phyloP scores from a whole-genome alignment of 257 asterid species.

The Gynochthodes officinalis region DNA sequence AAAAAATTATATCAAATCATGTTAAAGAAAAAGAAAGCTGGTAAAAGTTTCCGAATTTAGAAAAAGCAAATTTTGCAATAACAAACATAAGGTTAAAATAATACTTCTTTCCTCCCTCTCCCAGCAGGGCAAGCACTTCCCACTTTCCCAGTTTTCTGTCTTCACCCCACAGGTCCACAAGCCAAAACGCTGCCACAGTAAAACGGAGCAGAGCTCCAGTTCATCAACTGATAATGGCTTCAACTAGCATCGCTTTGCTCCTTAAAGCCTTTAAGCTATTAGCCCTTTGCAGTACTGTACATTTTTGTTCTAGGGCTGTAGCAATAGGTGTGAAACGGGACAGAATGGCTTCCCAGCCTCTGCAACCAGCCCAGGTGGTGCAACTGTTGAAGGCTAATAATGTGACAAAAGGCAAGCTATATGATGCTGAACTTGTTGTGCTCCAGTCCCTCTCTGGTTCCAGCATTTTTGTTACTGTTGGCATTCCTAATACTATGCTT shows the following conservation, averaged over 20 bases:
- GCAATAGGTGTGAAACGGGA: constrained; percentile 89
- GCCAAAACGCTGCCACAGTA: constrained; percentile 7
- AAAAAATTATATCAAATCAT: too few species aligned
- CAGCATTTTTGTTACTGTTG: constrained; percentile 57
- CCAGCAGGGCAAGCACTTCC: neutral
- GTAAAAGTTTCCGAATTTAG: too few species aligned
- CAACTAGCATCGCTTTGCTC: constrained; percentile 9
- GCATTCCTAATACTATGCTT: constrained; percentile 80
- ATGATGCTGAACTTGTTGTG: constrained; percentile 61
- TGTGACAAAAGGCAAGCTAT: constrained; percentile 60
- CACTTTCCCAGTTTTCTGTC: too few species aligned
- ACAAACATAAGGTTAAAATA: too few species aligned
- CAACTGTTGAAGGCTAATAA: constrained; percentile 65
- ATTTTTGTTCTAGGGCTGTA: constrained; percentile 18
- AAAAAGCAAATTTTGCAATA: too few species aligned
- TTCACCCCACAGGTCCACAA: neutral
- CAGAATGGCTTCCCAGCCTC: constrained; percentile 68
- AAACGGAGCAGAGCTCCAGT: neutral
- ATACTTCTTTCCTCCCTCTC: neutral
- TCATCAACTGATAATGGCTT: constrained; percentile 26
- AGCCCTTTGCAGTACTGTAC: constrained; percentile 4
- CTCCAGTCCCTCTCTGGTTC: constrained; percentile 66
- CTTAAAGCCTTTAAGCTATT: constrained; percentile 8
- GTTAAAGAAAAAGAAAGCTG: too few species aligned
- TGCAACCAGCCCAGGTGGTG: constrained; percentile 72